phyloP scores from a whole-genome alignment of 805 yeast species.

The Candida ficus region DNA sequence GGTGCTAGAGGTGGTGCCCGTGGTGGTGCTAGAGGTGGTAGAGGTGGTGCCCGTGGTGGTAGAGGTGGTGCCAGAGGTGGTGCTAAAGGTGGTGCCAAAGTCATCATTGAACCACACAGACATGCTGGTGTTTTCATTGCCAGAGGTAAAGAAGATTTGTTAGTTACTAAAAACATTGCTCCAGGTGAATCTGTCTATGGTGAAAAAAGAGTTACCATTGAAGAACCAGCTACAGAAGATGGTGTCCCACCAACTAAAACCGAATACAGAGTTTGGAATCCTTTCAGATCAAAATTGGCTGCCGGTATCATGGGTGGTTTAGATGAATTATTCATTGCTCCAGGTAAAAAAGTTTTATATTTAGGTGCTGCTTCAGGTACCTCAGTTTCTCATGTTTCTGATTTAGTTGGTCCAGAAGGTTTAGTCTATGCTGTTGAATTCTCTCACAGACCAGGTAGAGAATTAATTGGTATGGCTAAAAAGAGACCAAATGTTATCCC shows the following conservation, averaged over 20 bases:
- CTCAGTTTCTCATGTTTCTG: conserved; percentile 96
- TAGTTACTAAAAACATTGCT: conserved; percentile 93
- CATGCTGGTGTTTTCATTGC: conserved; percentile 99
- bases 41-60: conserved; percentile 47
- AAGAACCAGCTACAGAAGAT: conserved; percentile 87
- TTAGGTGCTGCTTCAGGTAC: conserved; percentile 99
- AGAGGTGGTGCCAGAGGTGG: conserved; percentile 77
- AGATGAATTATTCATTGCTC: conserved; percentile 94
- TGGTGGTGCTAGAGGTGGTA: conserved; percentile 44
- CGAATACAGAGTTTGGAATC: conserved; percentile 99
- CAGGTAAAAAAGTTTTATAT: conserved; percentile 96
- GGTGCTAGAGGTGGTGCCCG: conserved; percentile 44
- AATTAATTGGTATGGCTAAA: conserved; percentile 98
- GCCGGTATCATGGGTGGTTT: conserved; percentile 99
- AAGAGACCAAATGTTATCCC: conserved; percentile 99
- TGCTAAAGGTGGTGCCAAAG: conserved; percentile 90
- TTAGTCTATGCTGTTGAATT: conserved; percentile 98
- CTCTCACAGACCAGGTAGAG: conserved; percentile 99
- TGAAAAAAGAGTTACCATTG: conserved; percentile 92
- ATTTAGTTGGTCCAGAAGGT: conserved; percentile 99
- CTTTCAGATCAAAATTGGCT: conserved; percentile 98
- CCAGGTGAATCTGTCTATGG: conserved; percentile 99
- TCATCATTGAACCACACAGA: conserved; percentile 96
- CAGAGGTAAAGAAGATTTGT: conserved; percentile 98
- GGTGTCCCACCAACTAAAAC: conserved; percentile 87